Evolutionary conservation across 1,284 basidiomycete genomes (phyloP).

Genomic region (Cryptococcus sp.): DNA sequence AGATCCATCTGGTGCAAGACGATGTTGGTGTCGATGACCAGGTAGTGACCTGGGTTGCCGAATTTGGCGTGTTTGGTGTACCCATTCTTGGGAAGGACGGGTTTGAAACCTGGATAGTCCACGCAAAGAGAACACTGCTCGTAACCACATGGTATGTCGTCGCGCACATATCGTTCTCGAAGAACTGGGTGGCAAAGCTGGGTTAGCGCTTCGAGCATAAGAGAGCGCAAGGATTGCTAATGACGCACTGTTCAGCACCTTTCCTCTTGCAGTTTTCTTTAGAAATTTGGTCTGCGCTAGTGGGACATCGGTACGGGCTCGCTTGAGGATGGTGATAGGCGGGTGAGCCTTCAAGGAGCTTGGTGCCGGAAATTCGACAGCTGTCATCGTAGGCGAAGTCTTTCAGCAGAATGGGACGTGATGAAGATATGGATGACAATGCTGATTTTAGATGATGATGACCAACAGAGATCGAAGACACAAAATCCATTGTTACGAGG

Average conservation of each 20-base stretch:
- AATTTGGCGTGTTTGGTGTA: constrained; percentile 57
- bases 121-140: constrained; percentile 67
- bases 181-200: constrained; percentile 61
- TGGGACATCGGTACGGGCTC: constrained; percentile 69
- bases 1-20: constrained; percentile 97
- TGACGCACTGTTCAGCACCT: constrained; percentile 80
- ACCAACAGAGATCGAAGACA: not conserved
- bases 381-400: constrained; percentile 15
- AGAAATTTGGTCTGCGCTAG: constrained; percentile 84
- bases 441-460: not conserved
- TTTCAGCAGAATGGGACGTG: too few species aligned
- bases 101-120: constrained; percentile 51
- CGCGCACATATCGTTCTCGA: constrained; percentile 90
- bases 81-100: constrained; percentile 60
- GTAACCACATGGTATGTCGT: constrained; percentile 91
- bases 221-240: not conserved
- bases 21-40: constrained; percentile 94
- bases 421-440: too few species aligned
- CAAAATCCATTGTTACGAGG: too few species aligned
- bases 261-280: constrained; percentile 92
- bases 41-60: constrained; percentile 64
- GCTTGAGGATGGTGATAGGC: constrained; percentile 73
- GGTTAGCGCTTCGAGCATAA: not conserved
- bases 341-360: constrained; percentile 36
- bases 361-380: constrained; percentile 21